phyloP scores from a whole-genome alignment of 2,329 filamentous ascomycete genomes.

The Botrytis sinoallii region DNA sequence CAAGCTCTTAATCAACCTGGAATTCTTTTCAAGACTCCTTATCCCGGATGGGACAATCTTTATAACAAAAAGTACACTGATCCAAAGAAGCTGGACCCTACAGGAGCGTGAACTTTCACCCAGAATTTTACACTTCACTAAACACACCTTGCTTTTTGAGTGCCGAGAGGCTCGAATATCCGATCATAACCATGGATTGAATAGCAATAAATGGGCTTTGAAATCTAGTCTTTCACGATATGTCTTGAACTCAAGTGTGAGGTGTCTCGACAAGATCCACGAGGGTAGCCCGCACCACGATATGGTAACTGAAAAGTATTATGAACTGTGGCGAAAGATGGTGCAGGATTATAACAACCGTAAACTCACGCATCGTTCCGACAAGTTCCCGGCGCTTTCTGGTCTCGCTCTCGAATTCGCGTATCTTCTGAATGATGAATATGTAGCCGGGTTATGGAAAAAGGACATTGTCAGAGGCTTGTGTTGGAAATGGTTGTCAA shows the following conservation, averaged over 20 bases:
- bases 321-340: slow-evolving; percentile 18
- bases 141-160: slow-evolving; percentile 17
- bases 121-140: slow-evolving; percentile 25
- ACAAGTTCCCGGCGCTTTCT: slow-evolving; percentile 20
- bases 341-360: slow-evolving; percentile 20
- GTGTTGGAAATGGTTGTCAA: slow-evolving; percentile 18
- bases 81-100: slow-evolving; percentile 28
- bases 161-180: slow-evolving; percentile 14
- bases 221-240: slow-evolving; percentile 11
- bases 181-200: not conserved
- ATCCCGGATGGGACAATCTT: slow-evolving; percentile 12
- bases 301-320: not conserved
- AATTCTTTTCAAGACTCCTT: not conserved
- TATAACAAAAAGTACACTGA: slow-evolving; percentile 11
- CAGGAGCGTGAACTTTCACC: slow-evolving; percentile 23
- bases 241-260: slow-evolving; percentile 1
- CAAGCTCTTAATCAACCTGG: not conserved
- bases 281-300: not conserved
- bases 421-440: slow-evolving; percentile 15
- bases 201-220: not conserved
- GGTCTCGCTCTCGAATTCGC: slow-evolving; percentile 19
- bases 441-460: slow-evolving; percentile 20
- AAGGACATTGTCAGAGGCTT: slow-evolving; percentile 18
- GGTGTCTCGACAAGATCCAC: slow-evolving; percentile 17
- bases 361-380: slow-evolving; percentile 15